A percentile compares a stretch with the other conserved stretches of the same genome.
These are phyloP conservation scores for Aspergillus cejpii DNA, from an alignment of 2,329 filamentous ascomycete genomes.

Conservation along the genomic window DNA sequence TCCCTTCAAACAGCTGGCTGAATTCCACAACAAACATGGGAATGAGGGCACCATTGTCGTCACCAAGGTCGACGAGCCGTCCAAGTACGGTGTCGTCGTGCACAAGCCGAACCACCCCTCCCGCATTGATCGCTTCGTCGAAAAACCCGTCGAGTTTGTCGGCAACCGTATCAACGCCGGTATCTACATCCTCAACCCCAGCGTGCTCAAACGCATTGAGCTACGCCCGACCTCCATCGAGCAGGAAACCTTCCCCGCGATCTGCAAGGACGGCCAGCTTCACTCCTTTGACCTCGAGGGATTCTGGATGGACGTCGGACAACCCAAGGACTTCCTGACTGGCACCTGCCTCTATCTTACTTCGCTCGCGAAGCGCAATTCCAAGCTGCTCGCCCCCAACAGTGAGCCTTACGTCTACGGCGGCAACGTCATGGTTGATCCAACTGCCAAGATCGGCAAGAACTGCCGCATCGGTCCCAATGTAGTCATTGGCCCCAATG, in stretches of 20 bases:
- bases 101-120: slow-evolving; percentile 89
- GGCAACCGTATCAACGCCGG: slow-evolving; percentile 98
- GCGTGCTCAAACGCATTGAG: slow-evolving; percentile 83
- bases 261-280: slow-evolving; percentile 79
- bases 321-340: slow-evolving; percentile 96
- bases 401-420: slow-evolving; percentile 77
- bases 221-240: slow-evolving; percentile 95
- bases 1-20: slow-evolving; percentile 81
- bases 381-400: slow-evolving; percentile 69
- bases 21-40: slow-evolving; percentile 88
- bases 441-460: slow-evolving; percentile 90
- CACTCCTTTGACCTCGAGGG: slow-evolving; percentile 96
- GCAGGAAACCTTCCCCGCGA: slow-evolving; percentile 96
- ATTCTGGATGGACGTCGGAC: slow-evolving; percentile 99
- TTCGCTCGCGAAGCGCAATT: slow-evolving; percentile 81
- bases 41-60: slow-evolving; percentile 96
- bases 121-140: slow-evolving; percentile 95
- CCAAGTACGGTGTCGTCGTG: slow-evolving; percentile 97
- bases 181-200: slow-evolving; percentile 96
- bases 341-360: slow-evolving; percentile 95
- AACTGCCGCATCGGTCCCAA: slow-evolving; percentile 98
- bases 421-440: slow-evolving; percentile 92
- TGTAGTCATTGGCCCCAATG: slow-evolving; percentile 88
- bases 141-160: slow-evolving; percentile 98
- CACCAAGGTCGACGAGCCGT: slow-evolving; percentile 97